Evolutionary conservation across 2,329 filamentous ascomycete genomes (phyloP).

Genomic region (Aspergillus spinulosporus): DNA sequence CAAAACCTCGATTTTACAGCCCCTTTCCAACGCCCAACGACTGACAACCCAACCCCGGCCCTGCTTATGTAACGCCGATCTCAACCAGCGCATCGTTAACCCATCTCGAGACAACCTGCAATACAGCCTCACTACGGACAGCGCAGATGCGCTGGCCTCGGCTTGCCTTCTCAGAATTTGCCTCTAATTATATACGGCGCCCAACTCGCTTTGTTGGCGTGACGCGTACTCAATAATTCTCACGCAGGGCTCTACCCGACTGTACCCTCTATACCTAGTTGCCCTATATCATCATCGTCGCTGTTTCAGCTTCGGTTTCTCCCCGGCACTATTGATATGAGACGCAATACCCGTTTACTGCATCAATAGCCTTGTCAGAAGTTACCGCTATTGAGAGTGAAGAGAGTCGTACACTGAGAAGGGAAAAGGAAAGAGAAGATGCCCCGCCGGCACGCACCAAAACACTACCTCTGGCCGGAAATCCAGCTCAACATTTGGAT

Average conservation of each 20-base stretch:
- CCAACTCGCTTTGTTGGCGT: background rate
- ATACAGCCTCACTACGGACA: constrained; percentile 6
- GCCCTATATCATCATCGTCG: background rate
- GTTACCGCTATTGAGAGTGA: background rate
- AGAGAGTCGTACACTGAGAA: background rate
- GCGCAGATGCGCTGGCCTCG: constrained; percentile 14
- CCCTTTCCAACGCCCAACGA: background rate
- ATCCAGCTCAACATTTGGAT: constrained; percentile 66
- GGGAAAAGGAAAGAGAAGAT: constrained; percentile 22
- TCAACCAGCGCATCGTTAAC: background rate
- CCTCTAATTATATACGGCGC: background rate
- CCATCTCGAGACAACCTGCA: background rate
- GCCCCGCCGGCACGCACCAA: constrained; percentile 36
- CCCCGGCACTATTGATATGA: background rate
- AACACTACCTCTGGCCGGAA: constrained; percentile 65
- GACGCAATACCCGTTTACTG: background rate
- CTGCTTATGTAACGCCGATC: constrained; percentile 14
- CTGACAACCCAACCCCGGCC: background rate
- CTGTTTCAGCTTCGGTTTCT: background rate
- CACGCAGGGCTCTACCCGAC: background rate
- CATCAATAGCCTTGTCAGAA: background rate
- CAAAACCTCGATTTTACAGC: background rate
- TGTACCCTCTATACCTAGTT: background rate
- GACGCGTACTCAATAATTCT: constrained; percentile 1
- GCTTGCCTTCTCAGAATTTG: background rate